Evolutionary conservation across 257 asterid genomes (phyloP).

Genomic region (Dorcoceras hygrometricum): DNA sequence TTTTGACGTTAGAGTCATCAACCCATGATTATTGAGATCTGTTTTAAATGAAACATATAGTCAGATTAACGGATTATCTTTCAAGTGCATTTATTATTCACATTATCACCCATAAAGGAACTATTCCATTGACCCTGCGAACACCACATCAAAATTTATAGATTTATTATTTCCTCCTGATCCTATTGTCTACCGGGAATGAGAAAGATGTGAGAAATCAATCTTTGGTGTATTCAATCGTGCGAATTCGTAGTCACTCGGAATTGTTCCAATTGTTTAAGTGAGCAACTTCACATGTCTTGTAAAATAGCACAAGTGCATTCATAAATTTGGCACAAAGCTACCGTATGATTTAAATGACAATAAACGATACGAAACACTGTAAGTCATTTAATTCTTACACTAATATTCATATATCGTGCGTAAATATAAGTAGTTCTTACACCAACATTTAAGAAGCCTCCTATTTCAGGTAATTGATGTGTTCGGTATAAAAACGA

Average conservation of each 20-base stretch:
- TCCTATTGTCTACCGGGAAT: background rate
- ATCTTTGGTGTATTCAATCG: background rate
- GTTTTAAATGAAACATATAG: background rate
- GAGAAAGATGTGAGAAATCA: background rate
- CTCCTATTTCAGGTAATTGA: background rate
- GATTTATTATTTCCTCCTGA: background rate
- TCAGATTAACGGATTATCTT: background rate
- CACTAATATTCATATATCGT: too few relatives aligned
- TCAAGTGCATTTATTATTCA: too few relatives aligned
- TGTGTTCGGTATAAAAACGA: constrained; percentile 1
- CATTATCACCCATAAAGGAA: background rate
- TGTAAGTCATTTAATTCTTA: too few relatives aligned
- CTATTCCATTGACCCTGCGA: background rate
- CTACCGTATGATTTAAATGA: background rate
- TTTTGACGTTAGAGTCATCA: background rate
- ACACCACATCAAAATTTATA: background rate
- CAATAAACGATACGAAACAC: background rate
- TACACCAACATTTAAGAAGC: background rate
- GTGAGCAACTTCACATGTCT: too few relatives aligned
- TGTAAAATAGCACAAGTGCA: background rate
- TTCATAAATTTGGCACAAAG: background rate
- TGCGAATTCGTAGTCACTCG: background rate
- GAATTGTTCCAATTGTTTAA: background rate
- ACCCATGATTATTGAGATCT: background rate
- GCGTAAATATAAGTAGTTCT: too few relatives aligned